Evolutionary conservation across 306 rosid species (phyloP).

Genomic region (Malus fusca): DNA sequence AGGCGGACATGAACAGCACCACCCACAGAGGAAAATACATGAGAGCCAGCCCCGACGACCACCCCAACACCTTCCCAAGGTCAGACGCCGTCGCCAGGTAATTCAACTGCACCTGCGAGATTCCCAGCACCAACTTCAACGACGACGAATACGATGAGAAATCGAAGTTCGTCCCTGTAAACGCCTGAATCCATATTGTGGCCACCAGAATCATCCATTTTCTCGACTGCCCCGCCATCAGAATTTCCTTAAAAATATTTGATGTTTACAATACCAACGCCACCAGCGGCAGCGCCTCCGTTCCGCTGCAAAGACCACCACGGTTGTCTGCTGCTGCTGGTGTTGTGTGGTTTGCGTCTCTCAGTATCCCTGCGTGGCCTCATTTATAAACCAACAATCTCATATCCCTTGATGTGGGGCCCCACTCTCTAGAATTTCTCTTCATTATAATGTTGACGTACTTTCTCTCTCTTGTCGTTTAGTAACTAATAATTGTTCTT

Average conservation of each 20-base stretch:
- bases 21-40: slow-evolving; percentile 48
- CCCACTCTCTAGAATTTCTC: too few relatives aligned
- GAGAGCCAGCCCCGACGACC: slow-evolving; percentile 81
- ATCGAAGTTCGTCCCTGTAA: slow-evolving; percentile 87
- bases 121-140: slow-evolving; percentile 52
- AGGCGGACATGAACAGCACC: slow-evolving; percentile 72
- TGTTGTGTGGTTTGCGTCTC: background rate
- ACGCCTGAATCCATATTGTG: slow-evolving; percentile 88
- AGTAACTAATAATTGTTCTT: background rate
- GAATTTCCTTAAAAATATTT: background rate
- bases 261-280: background rate
- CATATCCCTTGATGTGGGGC: background rate
- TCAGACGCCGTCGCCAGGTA: slow-evolving; percentile 81
- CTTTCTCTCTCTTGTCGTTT: background rate
- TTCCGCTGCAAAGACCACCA: background rate
- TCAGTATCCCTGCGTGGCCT: slow-evolving; percentile 22
- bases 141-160: slow-evolving; percentile 83
- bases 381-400: slow-evolving; percentile 8
- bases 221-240: slow-evolving; percentile 72
- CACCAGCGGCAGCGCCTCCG: background rate
- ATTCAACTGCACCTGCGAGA: slow-evolving; percentile 75
- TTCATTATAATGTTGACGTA: too few relatives aligned
- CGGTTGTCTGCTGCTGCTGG: background rate
- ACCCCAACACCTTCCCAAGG: slow-evolving; percentile 77
- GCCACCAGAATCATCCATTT: slow-evolving; percentile 84